Base-by-base conservation (phyloP, 352 stramenopile species). In the Blastocystis sp. region DNA sequence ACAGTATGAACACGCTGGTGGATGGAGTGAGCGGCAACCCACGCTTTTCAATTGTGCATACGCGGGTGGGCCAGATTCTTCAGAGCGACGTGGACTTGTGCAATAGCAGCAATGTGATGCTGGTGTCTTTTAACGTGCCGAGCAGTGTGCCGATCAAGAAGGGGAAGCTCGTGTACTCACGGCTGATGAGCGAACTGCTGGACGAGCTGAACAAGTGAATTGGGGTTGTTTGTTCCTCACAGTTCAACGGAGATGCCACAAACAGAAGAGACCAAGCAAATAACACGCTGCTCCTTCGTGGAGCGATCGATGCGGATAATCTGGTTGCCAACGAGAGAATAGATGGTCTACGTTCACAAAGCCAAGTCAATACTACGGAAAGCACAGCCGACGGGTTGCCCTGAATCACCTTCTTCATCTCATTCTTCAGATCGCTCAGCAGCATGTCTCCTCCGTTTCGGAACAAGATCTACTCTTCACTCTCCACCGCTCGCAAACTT, bases 1-100 rank as follows among this genome's bases (percentile, higher is more conserved):
- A 84, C 34, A 84, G 74, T 52, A 42, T 84, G 74, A 64, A 34
- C 21, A 69, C 66, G 4, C 59, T 84, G 19, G 34, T 84, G 4
- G 74, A 84, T 4, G 17, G 28, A 19, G 52, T 84, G 21, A 24
- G 42, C 3, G 40, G 34, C 10, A 70, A 70, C 2, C 74, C 74
- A 10, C 21, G 43, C 3, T 14, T 84, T 14, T 68, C 34, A 3
- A 52, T 84, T 48, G 40, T 84, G 14, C 7, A 59, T 24, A 70
- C 74, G n/a, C 74, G 74, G 4, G 74, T 84, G 59, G 74, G 74
- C 28, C 74, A 84, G 40, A 84, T 84, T 69, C 54, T 64, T 1
- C 54, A 84, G 21, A 68, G 48, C 21, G 74, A 84, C 9, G 48
- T 84, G 6, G 10, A 48, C 34, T 6, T 68, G 40, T 84, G 74